Evolutionary conservation across 2,329 filamentous ascomycete genomes (phyloP).

Genomic region (Nemania serpens): DNA sequence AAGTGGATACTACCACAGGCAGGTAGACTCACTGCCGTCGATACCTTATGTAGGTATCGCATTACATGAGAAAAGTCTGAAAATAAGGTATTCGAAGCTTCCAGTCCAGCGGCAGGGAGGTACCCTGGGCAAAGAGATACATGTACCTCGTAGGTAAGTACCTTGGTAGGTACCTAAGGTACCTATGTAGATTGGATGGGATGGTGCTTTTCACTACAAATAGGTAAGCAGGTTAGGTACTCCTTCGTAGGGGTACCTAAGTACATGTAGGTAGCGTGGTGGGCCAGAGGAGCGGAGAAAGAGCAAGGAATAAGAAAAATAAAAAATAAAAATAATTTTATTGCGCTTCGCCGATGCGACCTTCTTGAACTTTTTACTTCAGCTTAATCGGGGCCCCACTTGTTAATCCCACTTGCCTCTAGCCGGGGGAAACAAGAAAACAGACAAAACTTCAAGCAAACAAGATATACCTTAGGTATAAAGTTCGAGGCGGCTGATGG

Average conservation of each 20-base stretch:
- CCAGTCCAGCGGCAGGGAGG: background rate
- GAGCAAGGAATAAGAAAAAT: constrained; percentile 18
- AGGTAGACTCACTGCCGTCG: no score
- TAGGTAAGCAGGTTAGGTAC: no score
- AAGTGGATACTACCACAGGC: no score
- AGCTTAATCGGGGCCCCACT: constrained; percentile 19
- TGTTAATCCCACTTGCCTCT: background rate
- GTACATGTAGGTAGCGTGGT: no score
- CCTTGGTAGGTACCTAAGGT: background rate
- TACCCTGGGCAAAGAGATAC: background rate
- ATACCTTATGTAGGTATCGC: no score
- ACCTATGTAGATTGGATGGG: no score
- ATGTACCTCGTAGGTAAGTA: background rate
- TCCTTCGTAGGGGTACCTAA: no score
- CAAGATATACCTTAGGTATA: no score
- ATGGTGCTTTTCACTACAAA: no score
- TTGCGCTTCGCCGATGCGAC: constrained; percentile 3
- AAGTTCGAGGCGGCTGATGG: no score
- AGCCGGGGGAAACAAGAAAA: no score
- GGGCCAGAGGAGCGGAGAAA: background rate
- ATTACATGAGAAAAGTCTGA: background rate
- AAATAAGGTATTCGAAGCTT: background rate
- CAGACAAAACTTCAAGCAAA: no score
- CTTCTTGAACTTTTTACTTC: constrained; percentile 6
- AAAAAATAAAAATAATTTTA: constrained; percentile 15